Evolutionary conservation across 2,329 filamentous ascomycete species (phyloP).

Genomic region (Pyrenochaeta sp.): DNA sequence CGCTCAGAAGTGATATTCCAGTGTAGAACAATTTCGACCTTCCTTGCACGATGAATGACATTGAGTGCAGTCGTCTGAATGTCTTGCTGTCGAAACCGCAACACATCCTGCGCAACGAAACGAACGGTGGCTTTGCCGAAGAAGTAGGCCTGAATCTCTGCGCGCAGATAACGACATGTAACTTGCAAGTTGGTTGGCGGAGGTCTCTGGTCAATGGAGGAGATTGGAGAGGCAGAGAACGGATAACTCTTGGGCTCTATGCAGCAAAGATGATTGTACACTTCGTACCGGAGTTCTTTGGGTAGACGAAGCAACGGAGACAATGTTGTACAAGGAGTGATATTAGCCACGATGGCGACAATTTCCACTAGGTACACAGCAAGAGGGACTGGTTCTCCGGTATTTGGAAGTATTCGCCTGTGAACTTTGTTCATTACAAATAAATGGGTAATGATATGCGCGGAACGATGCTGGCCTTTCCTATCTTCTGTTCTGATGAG

Average conservation of each 20-base stretch:
- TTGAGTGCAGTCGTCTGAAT: neutral
- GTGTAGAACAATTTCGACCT: slow-evolving; percentile 7
- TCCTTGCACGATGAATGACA: slow-evolving; percentile 6
- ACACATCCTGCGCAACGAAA: slow-evolving; percentile 10
- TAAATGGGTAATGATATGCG: too few species aligned
- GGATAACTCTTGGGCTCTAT: slow-evolving; percentile 19
- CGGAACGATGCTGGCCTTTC: neutral
- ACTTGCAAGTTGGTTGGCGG: slow-evolving; percentile 20
- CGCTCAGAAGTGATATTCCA: neutral
- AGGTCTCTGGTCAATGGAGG: slow-evolving; percentile 15
- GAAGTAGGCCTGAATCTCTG: slow-evolving; percentile 23
- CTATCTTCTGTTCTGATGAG: neutral
- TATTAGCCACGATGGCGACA: too few species aligned
- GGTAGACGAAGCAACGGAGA: slow-evolving; percentile 17
- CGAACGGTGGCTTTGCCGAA: slow-evolving; percentile 20
- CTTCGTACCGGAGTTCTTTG: slow-evolving; percentile 20
- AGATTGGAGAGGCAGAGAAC: slow-evolving; percentile 13
- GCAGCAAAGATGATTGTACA: slow-evolving; percentile 20
- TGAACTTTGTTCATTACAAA: too few species aligned
- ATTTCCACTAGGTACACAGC: too few species aligned
- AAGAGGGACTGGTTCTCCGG: too few species aligned
- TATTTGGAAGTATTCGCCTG: too few species aligned
- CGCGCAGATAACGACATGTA: slow-evolving; percentile 9
- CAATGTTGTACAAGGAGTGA: neutral
- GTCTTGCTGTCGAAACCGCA: neutral